phyloP scores from a whole-genome alignment of 495 filamentous ascomycete species.

The Talaromyces stipitatus region DNA sequence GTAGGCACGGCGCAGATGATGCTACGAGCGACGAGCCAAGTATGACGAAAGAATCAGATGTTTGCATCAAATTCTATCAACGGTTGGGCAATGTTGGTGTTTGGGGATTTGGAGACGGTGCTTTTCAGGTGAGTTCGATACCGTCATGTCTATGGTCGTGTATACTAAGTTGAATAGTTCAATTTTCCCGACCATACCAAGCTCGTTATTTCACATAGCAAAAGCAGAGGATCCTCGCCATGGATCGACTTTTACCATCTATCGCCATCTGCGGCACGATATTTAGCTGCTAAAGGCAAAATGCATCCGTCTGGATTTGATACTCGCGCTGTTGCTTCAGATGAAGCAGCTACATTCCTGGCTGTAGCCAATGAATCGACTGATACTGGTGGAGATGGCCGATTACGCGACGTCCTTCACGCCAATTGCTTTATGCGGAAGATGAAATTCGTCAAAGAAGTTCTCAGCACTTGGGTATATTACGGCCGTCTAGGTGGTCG shows the following conservation, averaged over 20 bases:
- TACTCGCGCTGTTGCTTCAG: constrained; percentile 46
- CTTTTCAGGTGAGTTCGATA: constrained; percentile 62
- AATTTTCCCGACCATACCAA: constrained; percentile 99
- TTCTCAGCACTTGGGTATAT: constrained; percentile 65
- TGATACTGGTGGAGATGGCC: constrained; percentile 43
- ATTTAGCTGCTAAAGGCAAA: constrained; percentile 52
- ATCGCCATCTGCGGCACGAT: constrained; percentile 56
- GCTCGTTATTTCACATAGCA: constrained; percentile 67
- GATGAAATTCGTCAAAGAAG: constrained; percentile 62
- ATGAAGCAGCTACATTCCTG: constrained; percentile 53
- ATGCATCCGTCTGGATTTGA: constrained; percentile 46
- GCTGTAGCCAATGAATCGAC: constrained; percentile 49
- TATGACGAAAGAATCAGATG: constrained; percentile 22
- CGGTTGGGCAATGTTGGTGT: constrained; percentile 78
- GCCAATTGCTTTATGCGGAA: constrained; percentile 79
- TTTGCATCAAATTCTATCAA: constrained; percentile 83
- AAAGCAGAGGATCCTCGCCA: constrained; percentile 42
- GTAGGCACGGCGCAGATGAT: constrained; percentile 39
- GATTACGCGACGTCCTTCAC: constrained; percentile 54
- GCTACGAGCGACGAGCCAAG: constrained; percentile 19
- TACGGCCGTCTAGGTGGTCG: constrained; percentile 60
- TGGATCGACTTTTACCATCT: constrained; percentile 84
- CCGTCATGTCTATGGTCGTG: constrained; percentile 1
- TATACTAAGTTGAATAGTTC: constrained; percentile 46
- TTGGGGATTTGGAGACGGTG: constrained; percentile 84